phyloP scores from a whole-genome alignment of 176 grass and related monocot genomes.

The Triticum dicoccoides region DNA sequence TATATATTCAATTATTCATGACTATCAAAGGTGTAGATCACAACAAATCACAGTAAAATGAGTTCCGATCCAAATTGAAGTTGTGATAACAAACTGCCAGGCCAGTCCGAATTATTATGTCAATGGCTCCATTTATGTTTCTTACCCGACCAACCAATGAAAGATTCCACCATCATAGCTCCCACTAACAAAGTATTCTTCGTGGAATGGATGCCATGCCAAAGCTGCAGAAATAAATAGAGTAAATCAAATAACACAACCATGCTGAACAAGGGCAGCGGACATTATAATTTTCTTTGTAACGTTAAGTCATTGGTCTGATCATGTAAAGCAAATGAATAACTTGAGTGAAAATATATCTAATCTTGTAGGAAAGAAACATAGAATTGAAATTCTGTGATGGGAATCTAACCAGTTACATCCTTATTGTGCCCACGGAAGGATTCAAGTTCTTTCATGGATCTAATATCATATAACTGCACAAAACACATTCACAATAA shows the following conservation, averaged over 20 bases:
- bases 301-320: not conserved
- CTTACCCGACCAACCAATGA: conserved; percentile 99
- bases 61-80: not conserved
- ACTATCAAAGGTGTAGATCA: conserved; percentile 1
- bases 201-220: conserved; percentile 98
- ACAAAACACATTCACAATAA: conserved; percentile 39
- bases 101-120: conserved; percentile 1
- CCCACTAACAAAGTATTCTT: conserved; percentile 99
- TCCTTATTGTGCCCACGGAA: conserved; percentile 98
- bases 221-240: conserved; percentile 66
- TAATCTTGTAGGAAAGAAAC: conserved; percentile 8
- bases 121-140: conserved; percentile 21
- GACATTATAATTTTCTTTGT: not conserved
- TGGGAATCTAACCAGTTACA: conserved; percentile 69
- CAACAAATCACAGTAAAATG: conserved; percentile 15
- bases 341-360: not conserved
- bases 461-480: conserved; percentile 99
- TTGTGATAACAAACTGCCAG: not conserved
- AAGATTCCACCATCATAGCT: conserved; percentile 96
- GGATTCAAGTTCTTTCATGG: conserved; percentile 98
- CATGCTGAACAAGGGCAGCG: not conserved
- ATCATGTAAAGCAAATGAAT: conserved; percentile 16
- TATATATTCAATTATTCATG: not conserved
- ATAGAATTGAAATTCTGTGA: conserved; percentile 28
- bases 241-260: conserved; percentile 25